phyloP scores from a whole-genome alignment of 2,329 filamentous ascomycete genomes.

The Colletotrichum nymphaeae region DNA sequence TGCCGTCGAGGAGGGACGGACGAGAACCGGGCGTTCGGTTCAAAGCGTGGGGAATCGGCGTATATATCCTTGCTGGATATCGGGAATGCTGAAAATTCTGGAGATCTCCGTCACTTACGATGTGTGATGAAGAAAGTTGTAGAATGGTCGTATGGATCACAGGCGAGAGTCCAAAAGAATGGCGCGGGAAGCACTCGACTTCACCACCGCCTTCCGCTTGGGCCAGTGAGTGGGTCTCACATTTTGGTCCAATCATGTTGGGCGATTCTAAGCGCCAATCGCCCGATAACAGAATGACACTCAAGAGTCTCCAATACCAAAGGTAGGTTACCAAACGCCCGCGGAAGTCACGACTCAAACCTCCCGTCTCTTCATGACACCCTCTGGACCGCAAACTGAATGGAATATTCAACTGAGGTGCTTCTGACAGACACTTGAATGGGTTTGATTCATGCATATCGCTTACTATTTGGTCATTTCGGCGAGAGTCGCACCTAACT shows the following conservation, averaged over 20 bases:
- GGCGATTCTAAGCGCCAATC: slow-evolving; percentile 24
- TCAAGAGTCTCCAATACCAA: neutral
- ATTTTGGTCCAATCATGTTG: slow-evolving; percentile 4
- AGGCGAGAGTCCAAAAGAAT: slow-evolving; percentile 12
- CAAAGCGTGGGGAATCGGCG: neutral
- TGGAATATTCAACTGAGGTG: neutral
- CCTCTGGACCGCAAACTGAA: neutral
- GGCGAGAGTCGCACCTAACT: neutral
- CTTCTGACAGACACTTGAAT: neutral
- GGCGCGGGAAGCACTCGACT: slow-evolving; percentile 28
- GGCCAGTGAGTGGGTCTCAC: slow-evolving; percentile 4
- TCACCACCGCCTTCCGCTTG: slow-evolving; percentile 34
- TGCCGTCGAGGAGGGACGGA: slow-evolving; percentile 1
- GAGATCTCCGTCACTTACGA: neutral
- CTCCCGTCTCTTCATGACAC: slow-evolving; percentile 8
- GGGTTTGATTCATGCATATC: neutral
- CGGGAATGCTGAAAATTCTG: slow-evolving; percentile 2
- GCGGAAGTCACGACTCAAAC: slow-evolving; percentile 5
- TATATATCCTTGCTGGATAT: neutral
- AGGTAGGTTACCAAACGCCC: neutral
- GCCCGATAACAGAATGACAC: slow-evolving; percentile 22
- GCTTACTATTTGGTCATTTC: neutral
- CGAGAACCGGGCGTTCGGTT: neutral
- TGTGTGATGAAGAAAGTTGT: slow-evolving; percentile 11
- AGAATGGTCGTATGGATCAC: slow-evolving; percentile 2